Base-by-base conservation (phyloP, 23 red algal genomes). In the Chondrus crispus region DNA sequence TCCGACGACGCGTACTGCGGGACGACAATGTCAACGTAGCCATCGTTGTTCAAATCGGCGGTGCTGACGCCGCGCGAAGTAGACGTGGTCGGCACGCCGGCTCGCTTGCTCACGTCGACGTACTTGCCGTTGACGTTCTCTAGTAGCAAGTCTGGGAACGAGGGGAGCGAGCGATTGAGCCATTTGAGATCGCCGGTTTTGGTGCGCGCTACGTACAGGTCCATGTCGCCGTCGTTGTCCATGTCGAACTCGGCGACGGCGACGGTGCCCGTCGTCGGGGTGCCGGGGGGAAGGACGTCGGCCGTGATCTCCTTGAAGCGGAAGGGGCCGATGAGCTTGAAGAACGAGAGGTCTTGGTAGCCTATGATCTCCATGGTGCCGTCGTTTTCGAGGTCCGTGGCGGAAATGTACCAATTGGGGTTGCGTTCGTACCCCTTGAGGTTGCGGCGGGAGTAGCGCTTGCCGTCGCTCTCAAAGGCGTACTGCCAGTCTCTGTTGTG, bases 21-120 rank as follows among this genome's bases (percentile, higher is more conserved):
- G 18, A 93, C 91, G 47, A 43, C 53, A 14, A 93, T 35, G 19
- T 93, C 91, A 11, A 87, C 32, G 18, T 35, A 85, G 7, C 91
- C 91, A 62, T 93, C 91, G 42, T 93, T 93, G 41, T 93, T 87
- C 71, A 93, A 93, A 58, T 93, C 91, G 13, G 57, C 91, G 7
- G 62, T 48, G 7, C 81, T 93, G 16, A 93, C 91, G 28, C 83
- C 81, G 14, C 38, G 32, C n/a, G 43, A 46, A 28, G 77, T 42
- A 32, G 47, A 57, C 5, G 81, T 81, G 18, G 39, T 35, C 20
- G 83, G 81, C 19, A 93, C 57, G 7, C 60, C 24, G 18, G 81
- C 82, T 45, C 43, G 35, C 2, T 35, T 36, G 10, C 80, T 66
- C 58, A 78, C 83, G 3, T 93, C 91, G 26, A 68, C 81, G 63